Evolutionary conservation across 805 yeast genomes (phyloP), one percentile per base, ranked within the genome.

Genomic region (Candida gorgasii): DNA sequence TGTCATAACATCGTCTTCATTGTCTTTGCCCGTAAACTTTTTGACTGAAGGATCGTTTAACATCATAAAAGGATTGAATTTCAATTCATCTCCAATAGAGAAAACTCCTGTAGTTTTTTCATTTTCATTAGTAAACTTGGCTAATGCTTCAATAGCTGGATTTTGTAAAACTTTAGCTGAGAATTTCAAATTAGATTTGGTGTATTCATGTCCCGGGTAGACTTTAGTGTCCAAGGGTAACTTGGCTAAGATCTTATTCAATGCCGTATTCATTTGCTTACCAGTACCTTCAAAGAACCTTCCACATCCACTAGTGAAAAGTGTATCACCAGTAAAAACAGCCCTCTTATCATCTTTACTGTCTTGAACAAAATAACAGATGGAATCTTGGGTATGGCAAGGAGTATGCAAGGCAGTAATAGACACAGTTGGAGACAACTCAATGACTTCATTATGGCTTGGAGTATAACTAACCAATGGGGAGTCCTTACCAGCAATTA

Each of bases 121-220:
- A 61, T 86, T 71, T 0, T 58, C 54, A 6, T 63, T 43, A 32
- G 78, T 70, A 50, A 66, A 87, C 16, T 67, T 51, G 35, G 75
- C 82, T 49, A 92, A 72, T 14, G 62, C 60, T 32, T 65, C 64
- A 36, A 92, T 67, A 0, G 85, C 84, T 34, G 68, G 73, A 42
- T 75, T 67, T 34, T 70, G 60, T 42, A 88, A 60, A 1, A 86
- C 79, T 2, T 82, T 73, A 50, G 79, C 75, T 14, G 93, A 87
- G 61, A 93, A 93, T 50, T 75, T 78, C 16, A 86, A 84, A 59
- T 93, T 92, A 18, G 86, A 73, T 52, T 73, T 76, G 5, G 99
- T 93, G 66, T 93, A 93, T 66, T 93, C 99, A 63, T 93, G 99
- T 2, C 99, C 99, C 2, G 97, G 92, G 58, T 80, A 92, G 2